Conservation (phyloP, 768 basidiomycete genomes). For the Russula lepida region DNA sequence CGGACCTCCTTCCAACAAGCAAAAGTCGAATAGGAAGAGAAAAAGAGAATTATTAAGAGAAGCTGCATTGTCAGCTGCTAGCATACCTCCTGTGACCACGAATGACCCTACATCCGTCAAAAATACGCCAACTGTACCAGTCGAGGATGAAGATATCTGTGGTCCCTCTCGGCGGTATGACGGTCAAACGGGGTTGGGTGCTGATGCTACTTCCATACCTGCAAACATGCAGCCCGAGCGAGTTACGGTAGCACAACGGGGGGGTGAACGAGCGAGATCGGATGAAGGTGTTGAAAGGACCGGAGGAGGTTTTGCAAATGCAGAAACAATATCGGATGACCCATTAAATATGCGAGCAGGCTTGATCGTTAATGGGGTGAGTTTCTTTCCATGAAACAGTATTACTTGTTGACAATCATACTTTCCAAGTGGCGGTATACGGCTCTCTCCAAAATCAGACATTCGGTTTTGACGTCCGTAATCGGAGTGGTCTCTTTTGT, state of each 20-base stretch:
- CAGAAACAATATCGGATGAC: not conserved
- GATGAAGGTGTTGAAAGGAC: not conserved
- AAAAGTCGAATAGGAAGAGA: not conserved
- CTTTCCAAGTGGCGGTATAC: constrained; percentile 7
- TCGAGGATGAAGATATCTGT: not conserved
- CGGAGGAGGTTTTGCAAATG: not conserved
- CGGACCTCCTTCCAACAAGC: not conserved
- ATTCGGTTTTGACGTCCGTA: constrained; percentile 23
- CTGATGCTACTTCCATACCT: not conserved
- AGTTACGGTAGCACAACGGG: not conserved
- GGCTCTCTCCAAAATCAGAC: constrained; percentile 2
- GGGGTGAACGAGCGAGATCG: not conserved
- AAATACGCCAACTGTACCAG: not conserved
- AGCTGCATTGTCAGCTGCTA: not conserved
- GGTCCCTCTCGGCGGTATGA: not conserved
- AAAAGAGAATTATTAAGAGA: not conserved
- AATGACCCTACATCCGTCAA: not conserved
- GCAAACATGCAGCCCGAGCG: not conserved
- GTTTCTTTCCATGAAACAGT: not conserved
- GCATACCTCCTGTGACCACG: not conserved
- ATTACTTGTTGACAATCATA: not conserved
- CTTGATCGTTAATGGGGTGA: constrained; percentile 7
- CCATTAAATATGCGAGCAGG: constrained; percentile 9
- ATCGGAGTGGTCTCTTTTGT: constrained; percentile 28
- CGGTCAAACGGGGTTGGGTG: not conserved